Base-by-base conservation (phyloP, 2,329 filamentous ascomycete genomes). In the Diaporthe amygdali region DNA sequence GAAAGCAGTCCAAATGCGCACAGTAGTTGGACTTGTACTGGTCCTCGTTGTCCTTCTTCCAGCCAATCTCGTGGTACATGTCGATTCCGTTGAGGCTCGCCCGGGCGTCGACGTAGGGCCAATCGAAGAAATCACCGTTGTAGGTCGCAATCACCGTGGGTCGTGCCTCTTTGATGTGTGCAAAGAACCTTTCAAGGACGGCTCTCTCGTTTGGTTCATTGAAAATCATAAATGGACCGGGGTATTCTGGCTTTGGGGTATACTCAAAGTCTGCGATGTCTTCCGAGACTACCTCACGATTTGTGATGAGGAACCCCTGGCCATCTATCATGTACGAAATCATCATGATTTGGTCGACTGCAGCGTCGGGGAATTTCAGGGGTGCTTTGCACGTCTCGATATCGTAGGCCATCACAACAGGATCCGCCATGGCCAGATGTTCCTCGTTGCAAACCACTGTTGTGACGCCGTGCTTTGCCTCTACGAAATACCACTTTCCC, bases 121-220 rank as follows among this genome's bases (percentile, higher is more conserved):
- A 99, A 92, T 99, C 96, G 91, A 99, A 99, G 81, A 99, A 99
- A 85, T 99, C 96, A 84, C 96, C 96, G 94, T 99, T 99, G 88
- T 99, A 99, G n/a, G 96, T 99, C 44, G 97, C 96, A 80, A 99
- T 99, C 70, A 99, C 96, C 0, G 95, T 98, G 0, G 96, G 96
- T 72, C 93, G 90, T 0, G 95, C 94, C 80, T 97, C 94, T 78
- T 99, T 98, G 82, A 99, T 93, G 81, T 98, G 96, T 49, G 94
- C 87, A 78, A 99, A 98, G 83, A 99, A 99, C 20, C 96, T 88
- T 79, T 98, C 96, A 27, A 99, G 86, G 2, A 97, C 80, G 0
- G 88, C 89, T 81, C 96, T 96, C 82, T 99, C 96, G 78, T 98
- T 92, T 1, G 95, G 93, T 80, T 99, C 97, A 80, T 99, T 99